phyloP scores from a whole-genome alignment of 176 grass and related monocot species.

The Cymbopogon citratus region DNA sequence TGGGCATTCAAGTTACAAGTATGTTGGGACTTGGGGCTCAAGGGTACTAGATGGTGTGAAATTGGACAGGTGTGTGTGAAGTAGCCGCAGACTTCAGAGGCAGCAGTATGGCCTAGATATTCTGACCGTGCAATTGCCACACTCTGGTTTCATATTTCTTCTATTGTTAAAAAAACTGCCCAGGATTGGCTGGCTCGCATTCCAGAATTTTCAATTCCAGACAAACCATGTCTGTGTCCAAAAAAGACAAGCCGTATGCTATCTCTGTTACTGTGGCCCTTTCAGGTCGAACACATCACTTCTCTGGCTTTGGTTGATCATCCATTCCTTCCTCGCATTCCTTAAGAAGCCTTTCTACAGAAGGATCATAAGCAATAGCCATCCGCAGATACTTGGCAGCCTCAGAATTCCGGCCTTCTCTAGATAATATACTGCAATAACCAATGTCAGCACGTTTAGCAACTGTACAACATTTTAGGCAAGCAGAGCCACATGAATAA shows the following conservation, averaged over 20 bases:
- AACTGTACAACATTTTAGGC: not conserved
- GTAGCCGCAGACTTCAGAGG: not conserved
- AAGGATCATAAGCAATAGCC: constrained; percentile 67
- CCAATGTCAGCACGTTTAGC: not conserved
- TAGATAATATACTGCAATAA: constrained; percentile 50
- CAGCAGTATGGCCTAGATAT: not conserved
- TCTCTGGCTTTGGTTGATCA: constrained; percentile 10
- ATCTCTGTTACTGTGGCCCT: not conserved
- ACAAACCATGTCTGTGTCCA: not conserved
- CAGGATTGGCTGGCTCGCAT: not conserved
- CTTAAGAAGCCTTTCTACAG: constrained; percentile 39
- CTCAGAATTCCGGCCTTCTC: constrained; percentile 67
- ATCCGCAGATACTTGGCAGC: constrained; percentile 58
- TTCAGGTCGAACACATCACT: constrained; percentile 9
- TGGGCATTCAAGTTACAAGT: not conserved
- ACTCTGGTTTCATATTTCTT: not conserved
- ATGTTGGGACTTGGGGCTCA: not conserved
- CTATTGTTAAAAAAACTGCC: not conserved
- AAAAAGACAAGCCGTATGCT: not conserved
- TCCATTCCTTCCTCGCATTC: constrained; percentile 62
- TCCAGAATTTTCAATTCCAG: not conserved
- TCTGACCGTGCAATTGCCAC: not conserved
- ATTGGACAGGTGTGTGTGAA: not conserved
- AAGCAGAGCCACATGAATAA: not conserved
- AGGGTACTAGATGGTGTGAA: not conserved